These are phyloP conservation scores for Paecilomyces dactylethromorphus DNA, from an alignment of 2,329 filamentous ascomycete genomes.

Conservation along the genomic window DNA sequence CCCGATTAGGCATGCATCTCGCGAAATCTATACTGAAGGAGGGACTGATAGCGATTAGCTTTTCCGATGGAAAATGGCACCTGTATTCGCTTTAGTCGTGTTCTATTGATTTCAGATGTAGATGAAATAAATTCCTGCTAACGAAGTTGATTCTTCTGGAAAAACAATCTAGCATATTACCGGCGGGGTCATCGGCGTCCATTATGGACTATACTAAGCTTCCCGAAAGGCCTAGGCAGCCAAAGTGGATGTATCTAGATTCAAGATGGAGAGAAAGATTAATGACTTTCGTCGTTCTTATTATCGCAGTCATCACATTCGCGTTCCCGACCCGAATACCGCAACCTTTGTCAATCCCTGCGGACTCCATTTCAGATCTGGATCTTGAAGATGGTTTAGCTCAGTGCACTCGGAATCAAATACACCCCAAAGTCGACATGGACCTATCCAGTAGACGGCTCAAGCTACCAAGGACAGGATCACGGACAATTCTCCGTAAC, in stretches of 20 bases:
- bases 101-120: background rate
- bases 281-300: background rate
- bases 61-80: background rate
- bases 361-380: background rate
- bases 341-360: background rate
- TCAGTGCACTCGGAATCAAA: background rate
- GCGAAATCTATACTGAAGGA: background rate
- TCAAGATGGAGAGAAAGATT: background rate
- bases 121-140: background rate
- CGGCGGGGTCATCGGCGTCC: background rate
- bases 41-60: background rate
- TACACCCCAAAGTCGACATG: background rate
- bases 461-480: background rate
- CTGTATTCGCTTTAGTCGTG: background rate
- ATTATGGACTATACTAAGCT: background rate
- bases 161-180: background rate
- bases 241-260: background rate
- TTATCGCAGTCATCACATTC: background rate
- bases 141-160: background rate
- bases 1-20: background rate
- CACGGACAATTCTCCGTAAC: background rate
- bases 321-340: background rate
- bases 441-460: background rate
- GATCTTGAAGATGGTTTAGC: background rate
- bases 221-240: background rate